Conservation (phyloP, 2,329 filamentous ascomycete genomes). For the Monilinia fructigena region DNA sequence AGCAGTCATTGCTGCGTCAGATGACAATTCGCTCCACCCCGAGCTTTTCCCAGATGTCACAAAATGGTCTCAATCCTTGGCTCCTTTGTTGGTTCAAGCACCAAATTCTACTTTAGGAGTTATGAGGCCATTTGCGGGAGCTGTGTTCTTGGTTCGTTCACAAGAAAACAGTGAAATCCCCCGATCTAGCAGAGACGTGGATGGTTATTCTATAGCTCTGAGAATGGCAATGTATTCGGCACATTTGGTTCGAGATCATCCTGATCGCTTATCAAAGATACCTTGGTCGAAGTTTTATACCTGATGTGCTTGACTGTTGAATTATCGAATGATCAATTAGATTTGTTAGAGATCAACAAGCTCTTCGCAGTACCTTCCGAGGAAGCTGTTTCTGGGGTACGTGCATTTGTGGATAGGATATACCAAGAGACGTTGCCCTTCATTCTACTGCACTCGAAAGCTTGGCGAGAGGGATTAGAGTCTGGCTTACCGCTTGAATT, state of each 20-base stretch:
- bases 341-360: conserved; percentile 45
- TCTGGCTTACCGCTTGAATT: conserved; percentile 29
- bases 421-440: conserved; percentile 21
- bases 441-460: conserved; percentile 44
- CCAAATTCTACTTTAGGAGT: conserved; percentile 68
- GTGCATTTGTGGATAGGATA: conserved; percentile 6
- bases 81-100: conserved; percentile 50
- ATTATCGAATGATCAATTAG: conserved; percentile 53
- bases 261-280: conserved; percentile 44
- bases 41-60: conserved; percentile 62
- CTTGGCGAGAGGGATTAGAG: conserved; percentile 42
- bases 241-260: conserved; percentile 51
- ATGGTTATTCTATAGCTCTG: conserved; percentile 69
- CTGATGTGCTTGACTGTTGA: conserved; percentile 52
- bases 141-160: conserved; percentile 59
- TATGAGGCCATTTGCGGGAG: conserved; percentile 69
- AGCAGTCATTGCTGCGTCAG: conserved; percentile 43
- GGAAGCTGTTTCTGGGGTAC: conserved; percentile 37
- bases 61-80: conserved; percentile 65
- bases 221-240: conserved; percentile 72
- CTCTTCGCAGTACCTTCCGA: conserved; percentile 49
- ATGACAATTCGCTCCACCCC: conserved; percentile 37
- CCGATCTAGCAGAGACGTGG: conserved; percentile 55
- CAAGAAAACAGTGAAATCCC: conserved; percentile 32
- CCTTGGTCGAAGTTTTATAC: conserved; percentile 52